These are phyloP conservation scores for Conoideocrella luteorostrata DNA, from an alignment of 2,329 filamentous ascomycete species.

Conservation along the genomic window DNA sequence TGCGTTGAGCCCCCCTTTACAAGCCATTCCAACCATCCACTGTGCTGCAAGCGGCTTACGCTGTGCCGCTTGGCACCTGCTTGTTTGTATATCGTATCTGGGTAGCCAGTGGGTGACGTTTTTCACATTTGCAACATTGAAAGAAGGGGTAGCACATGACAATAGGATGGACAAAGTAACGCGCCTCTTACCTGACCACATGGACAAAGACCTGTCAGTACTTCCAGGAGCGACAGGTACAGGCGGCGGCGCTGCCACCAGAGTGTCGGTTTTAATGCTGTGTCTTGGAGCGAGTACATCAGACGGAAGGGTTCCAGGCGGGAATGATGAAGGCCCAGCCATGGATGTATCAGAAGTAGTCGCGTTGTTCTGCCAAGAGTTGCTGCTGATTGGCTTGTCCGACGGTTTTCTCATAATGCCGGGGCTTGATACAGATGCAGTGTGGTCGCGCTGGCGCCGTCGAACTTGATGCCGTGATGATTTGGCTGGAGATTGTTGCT, in stretches of 20 bases:
- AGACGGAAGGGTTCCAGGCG: not conserved
- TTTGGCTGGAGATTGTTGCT: not conserved
- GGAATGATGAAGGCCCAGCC: constrained; percentile 8
- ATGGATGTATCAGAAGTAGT: constrained; percentile 6
- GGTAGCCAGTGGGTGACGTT: not conserved
- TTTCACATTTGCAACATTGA: not conserved
- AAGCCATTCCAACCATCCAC: not conserved
- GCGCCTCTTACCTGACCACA: constrained; percentile 2
- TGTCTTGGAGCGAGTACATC: not conserved
- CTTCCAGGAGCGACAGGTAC: not conserved
- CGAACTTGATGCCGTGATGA: not conserved
- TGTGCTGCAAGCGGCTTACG: not conserved
- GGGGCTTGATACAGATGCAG: not conserved
- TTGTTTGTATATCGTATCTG: not conserved
- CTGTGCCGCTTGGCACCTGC: not conserved
- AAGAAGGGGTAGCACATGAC: not conserved
- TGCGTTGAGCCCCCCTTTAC: not conserved
- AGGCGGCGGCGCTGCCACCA: not conserved
- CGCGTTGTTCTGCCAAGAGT: not conserved
- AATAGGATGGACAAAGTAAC: not conserved
- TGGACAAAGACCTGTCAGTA: not conserved
- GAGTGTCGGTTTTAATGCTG: not conserved
- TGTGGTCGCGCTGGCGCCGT: not conserved
- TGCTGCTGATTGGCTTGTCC: not conserved
- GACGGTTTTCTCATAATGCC: not conserved